Base-by-base conservation (phyloP, 345 rosid genomes). In the Populus simonii region DNA sequence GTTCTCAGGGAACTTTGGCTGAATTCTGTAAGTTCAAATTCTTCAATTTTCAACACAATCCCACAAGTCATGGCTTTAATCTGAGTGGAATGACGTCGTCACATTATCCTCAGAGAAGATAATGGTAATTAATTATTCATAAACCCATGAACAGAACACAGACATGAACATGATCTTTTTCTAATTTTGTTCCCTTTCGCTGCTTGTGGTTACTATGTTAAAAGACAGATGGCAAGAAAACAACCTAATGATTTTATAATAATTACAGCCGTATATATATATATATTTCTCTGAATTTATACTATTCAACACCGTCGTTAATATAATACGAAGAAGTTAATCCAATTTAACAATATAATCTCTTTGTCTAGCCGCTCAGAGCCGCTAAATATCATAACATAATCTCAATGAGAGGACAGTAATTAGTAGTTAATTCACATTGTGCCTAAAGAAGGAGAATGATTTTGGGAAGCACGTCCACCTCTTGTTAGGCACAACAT, bases 51-150 rank as follows among this genome's bases (percentile, higher is more conserved):
- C 77, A 81, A 83, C 68, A 53, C 74, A 57, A 33, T 68, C 86
- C 90, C 81, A 43, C 3, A 68, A 88, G 25, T 74, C 78, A 13
- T 61, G 87, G 90, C 87, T 82, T 84, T 82, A 71, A 47, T 51
- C 36, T 29, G 65, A 82, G 77, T 78, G 83, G 85, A 78, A 29
- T 74, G 87, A 80, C 82, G 82, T 76, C 31, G 36, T 70, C 70
- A 9, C 76, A 63, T 33, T 71, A 71, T 70, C 36, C 12, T 51
- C 8, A 18, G 25, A 66, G 76, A 75, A 66, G 8, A 47, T n/a
- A 59, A 29, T 17, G 43, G 74, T 49, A 23, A 66, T 68, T 41
- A 53, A n/a, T n/a, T 67, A 62, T 33, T 63, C 43, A 62, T 29
- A n/a, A 71, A 45, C 22, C 49, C 31, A 15, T 25, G 17, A 41